Base-by-base conservation (phyloP, 2,329 filamentous ascomycete genomes). In the Fusarium circinatum region DNA sequence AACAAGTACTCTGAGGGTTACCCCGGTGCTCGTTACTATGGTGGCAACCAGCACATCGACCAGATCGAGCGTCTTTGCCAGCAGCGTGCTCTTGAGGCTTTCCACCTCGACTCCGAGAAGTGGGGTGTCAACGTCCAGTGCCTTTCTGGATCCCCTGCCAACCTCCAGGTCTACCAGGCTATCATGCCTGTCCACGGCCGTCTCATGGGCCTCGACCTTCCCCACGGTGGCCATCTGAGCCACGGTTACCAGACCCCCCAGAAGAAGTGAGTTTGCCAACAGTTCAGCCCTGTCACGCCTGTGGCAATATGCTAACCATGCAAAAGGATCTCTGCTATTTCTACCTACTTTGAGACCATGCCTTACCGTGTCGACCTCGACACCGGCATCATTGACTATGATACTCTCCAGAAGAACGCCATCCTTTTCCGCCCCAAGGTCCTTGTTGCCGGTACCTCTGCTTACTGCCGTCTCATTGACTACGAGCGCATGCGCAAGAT, bases 1-100 rank as follows among this genome's bases (percentile, higher is more conserved):
- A 98, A 99, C 91, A 99, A 99, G 89, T 99, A 99, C 90, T 98
- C 95, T 24, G 96, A 99, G 89, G 96, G 96, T 76, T 98, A 98
- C 85, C 96, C 96, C 77, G 96, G 96, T 83, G 96, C 96, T 79
- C 93, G 96, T 85, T 99, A 99, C 90, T 99, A 99, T 82, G 96
- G 96, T 82, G 96, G 96, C 82, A 99, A 99, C 88, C 93, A 99
- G 89, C 94, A 96, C 89, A 99, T 99, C 78, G 96, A 99, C 85
- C 89, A 94, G 85, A 95, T 98, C 80, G 96, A 99, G 90, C 89
- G 93, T 77, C 93, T 96, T 70, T 99, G 96, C 90, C 96, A 99
- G 88, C 89, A 91, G 84, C 93, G 96, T 86, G 96, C 96, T 76
- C 92, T 99, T 74, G 90, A 94, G 86, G 93, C 95, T 67, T 99